Base-by-base conservation (phyloP, 2,329 filamentous ascomycete species). In the Exophiala lecanii-corni region DNA sequence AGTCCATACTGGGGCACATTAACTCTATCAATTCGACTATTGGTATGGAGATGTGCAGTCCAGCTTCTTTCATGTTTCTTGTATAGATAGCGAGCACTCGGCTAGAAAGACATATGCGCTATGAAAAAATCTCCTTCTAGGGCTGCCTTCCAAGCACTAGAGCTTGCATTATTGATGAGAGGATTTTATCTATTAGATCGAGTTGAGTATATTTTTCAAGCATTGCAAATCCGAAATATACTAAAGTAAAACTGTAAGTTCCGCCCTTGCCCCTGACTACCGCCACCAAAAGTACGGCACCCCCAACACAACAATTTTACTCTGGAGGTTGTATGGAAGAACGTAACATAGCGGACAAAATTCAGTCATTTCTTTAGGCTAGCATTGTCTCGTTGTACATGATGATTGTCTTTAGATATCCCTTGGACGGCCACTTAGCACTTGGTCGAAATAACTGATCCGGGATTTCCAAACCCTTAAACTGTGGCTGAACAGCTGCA, bases 401-500 rank as follows among this genome's bases (percentile, higher is more conserved):
- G 12, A 12, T 12, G 23, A 26, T 26, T 26, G 23, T 26, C 23
- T 26, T 26, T 6, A 26, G 23, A 12, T 26, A 26, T 6, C 23
- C 23, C 12, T 26, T 26, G 6, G 23, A 26, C n/a, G n/a, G n/a
- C n/a, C n/a, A n/a, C n/a, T n/a, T n/a, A n/a, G n/a, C n/a, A 26
- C 23, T 26, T 26, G 23, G 7, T 26, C 23, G 6, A 6, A 26
- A 26, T 7, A 12, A 26, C 23, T 6, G 12, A 26, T 37, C 21
- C 20, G 17, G 35, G 12, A 37, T 15, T 2, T 25, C 20, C 20
- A 13, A 7, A 12, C 25, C 31, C 18, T 28, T 9, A 15, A 28
- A 41, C 19, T 41, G 39, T 5, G 39, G 23, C 17, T 19, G 4
- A 12, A 41, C 39, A 9, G 39, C 21, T 9, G 16, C 21, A 4